Evolutionary conservation across 1,284 basidiomycete genomes (phyloP).

Genomic region (Leccinum proximum): DNA sequence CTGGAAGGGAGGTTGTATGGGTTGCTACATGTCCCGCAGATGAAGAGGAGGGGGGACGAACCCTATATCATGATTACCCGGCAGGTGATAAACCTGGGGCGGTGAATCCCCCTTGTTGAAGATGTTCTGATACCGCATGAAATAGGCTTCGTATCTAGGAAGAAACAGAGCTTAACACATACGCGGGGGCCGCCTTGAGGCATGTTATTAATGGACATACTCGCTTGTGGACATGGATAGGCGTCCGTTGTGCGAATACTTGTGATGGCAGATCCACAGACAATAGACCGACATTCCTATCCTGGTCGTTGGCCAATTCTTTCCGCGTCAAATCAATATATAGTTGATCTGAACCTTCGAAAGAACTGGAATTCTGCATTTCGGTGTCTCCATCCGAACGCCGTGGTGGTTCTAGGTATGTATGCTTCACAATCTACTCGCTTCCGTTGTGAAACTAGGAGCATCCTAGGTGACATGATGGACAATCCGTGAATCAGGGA

Average conservation of each 20-base stretch:
- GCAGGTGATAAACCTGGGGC: constrained; percentile 61
- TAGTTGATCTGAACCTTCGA: constrained; percentile 68
- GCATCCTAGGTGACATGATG: constrained; percentile 59
- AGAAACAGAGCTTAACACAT: constrained; percentile 17
- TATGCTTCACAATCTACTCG: constrained; percentile 68
- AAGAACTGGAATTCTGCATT: constrained; percentile 73
- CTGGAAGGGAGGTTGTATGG: constrained; percentile 18
- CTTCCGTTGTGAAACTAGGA: neutral
- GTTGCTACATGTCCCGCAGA: neutral
- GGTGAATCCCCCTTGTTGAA: constrained; percentile 44
- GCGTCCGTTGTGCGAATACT: constrained; percentile 64
- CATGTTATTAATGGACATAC: constrained; percentile 43
- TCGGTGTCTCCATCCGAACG: constrained; percentile 57
- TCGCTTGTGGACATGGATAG: constrained; percentile 53
- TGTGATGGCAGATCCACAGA: constrained; percentile 77
- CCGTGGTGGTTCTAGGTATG: constrained; percentile 80
- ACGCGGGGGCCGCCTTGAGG: neutral
- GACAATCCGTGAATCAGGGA: constrained; percentile 36
- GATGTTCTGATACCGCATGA: constrained; percentile 56
- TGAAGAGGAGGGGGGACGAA: constrained; percentile 29
- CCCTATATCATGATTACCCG: constrained; percentile 88
- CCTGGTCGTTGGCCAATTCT: constrained; percentile 40
- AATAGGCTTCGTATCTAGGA: constrained; percentile 59
- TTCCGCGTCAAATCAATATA: constrained; percentile 43
- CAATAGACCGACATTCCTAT: constrained; percentile 52